phyloP scores from a whole-genome alignment of 768 basidiomycete species.

The Hericium alpestre region DNA sequence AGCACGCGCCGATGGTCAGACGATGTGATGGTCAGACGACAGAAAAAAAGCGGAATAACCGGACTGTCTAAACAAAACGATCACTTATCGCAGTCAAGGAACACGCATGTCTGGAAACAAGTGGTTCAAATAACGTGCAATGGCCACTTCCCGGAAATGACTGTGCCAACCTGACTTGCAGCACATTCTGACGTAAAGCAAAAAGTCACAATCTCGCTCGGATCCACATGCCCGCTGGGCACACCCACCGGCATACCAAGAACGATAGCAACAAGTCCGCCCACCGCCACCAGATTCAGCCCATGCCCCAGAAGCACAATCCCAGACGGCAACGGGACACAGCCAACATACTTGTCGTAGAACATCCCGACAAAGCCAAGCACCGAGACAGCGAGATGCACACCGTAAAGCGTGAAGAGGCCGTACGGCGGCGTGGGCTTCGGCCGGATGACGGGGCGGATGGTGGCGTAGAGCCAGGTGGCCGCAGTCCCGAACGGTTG shows the following conservation, averaged over 20 bases:
- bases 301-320: slow-evolving; percentile 17
- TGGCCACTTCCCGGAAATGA: no score
- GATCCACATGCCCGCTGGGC: slow-evolving; percentile 43
- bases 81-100: no score
- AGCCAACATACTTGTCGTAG: slow-evolving; percentile 39
- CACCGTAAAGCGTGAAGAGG: slow-evolving; percentile 46
- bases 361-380: slow-evolving; percentile 45
- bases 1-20: neutral
- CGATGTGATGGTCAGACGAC: neutral
- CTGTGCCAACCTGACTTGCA: no score
- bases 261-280: slow-evolving; percentile 35
- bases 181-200: no score
- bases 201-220: slow-evolving; percentile 50
- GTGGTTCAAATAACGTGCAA: no score
- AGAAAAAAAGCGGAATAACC: neutral
- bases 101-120: no score
- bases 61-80: no score
- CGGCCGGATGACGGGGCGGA: slow-evolving; percentile 43
- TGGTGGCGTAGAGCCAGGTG: slow-evolving; percentile 61
- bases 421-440: slow-evolving; percentile 52
- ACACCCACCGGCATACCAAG: slow-evolving; percentile 56
- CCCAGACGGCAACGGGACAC: slow-evolving; percentile 29
- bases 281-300: slow-evolving; percentile 35
- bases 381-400: slow-evolving; percentile 35
- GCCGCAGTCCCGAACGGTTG: slow-evolving; percentile 37